Base-by-base conservation (phyloP, 2,329 filamentous ascomycete genomes). In the Leptographium flavum region DNA sequence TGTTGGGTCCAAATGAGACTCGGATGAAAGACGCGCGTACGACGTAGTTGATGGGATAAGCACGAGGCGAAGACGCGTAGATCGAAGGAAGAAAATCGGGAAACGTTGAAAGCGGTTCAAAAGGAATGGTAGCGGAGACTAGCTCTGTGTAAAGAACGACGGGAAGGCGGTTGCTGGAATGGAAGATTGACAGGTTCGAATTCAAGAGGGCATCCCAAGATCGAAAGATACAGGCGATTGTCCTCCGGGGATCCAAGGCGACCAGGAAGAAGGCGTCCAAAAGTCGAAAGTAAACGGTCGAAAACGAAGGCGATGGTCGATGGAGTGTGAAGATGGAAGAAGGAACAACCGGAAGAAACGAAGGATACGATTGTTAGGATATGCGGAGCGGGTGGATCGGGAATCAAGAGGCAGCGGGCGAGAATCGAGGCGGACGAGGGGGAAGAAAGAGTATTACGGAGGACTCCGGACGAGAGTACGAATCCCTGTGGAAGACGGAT, bases 111-210 rank as follows among this genome's bases (percentile, higher is more conserved):
- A 21, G 38, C 9, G 22, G 27, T 8, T 4, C 1, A 14, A 37
- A 42, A 33, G 7, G 32, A 46, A 30, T 21, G 25, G 31, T 37
- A 5, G 17, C 25, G 3, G 35, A 46, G 35, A 46, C 35, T 38
- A 45, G 45, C 45, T 47, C 45, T 32, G 37, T 5, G 32, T 22
- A 31, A 40, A 40, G 46, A 42, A 42, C 25, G 41, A 36, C 40
- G 38, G 11, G 7, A 22, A 4, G 27, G 31, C 17, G 27, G 17
- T 19, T 28, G 22, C 25, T 42, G 44, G 40, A 36, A 48, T 27
- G n/a, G 27, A 21, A 39, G 27, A 31, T 19, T 17, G 39, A 35
- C 25, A 43, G 35, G 25, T n/a, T n/a, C n/a, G n/a, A n/a, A n/a
- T 33, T 43, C 33, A 45, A n/a, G 11, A 36, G 21, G 17, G 37